Conservation (phyloP, 305 asterid species). For the Salvia sclarea region DNA sequence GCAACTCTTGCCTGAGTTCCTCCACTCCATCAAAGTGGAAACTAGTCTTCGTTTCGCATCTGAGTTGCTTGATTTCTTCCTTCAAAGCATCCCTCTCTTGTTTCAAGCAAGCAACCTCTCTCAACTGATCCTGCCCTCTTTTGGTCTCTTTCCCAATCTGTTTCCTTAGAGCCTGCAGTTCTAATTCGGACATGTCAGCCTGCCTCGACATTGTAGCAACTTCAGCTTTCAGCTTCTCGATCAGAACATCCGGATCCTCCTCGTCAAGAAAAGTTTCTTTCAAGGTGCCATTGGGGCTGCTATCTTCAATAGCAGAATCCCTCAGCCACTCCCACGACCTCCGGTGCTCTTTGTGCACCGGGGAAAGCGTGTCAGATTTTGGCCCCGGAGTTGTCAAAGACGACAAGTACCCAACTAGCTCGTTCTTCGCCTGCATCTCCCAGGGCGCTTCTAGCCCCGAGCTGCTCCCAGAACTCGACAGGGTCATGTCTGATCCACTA, state of each 20-base stretch:
- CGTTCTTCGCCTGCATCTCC: slow-evolving; percentile 49
- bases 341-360: slow-evolving; percentile 35
- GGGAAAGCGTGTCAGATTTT: slow-evolving; percentile 36
- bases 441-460: slow-evolving; percentile 59
- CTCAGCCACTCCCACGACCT: slow-evolving; percentile 72
- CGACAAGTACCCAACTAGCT: slow-evolving; percentile 27
- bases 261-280: slow-evolving; percentile 43
- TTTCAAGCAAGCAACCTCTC: slow-evolving; percentile 56
- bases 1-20: slow-evolving; percentile 77
- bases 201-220: slow-evolving; percentile 65
- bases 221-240: slow-evolving; percentile 67
- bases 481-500: slow-evolving; percentile 71
- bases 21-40: slow-evolving; percentile 49
- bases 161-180: slow-evolving; percentile 83
- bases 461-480: slow-evolving; percentile 75
- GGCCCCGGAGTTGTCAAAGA: slow-evolving; percentile 31
- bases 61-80: slow-evolving; percentile 56
- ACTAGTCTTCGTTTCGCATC: slow-evolving; percentile 40
- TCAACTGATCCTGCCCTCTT: slow-evolving; percentile 65
- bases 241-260: slow-evolving; percentile 44
- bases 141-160: slow-evolving; percentile 79
- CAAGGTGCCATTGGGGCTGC: slow-evolving; percentile 53
- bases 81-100: slow-evolving; percentile 70
- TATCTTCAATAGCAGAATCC: slow-evolving; percentile 51
- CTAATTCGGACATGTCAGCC: slow-evolving; percentile 75